A percentile compares a stretch with the other conserved stretches of the same genome.
Conservation (phyloP, 306 rosid species). For the Hippophae rhamnoides region DNA sequence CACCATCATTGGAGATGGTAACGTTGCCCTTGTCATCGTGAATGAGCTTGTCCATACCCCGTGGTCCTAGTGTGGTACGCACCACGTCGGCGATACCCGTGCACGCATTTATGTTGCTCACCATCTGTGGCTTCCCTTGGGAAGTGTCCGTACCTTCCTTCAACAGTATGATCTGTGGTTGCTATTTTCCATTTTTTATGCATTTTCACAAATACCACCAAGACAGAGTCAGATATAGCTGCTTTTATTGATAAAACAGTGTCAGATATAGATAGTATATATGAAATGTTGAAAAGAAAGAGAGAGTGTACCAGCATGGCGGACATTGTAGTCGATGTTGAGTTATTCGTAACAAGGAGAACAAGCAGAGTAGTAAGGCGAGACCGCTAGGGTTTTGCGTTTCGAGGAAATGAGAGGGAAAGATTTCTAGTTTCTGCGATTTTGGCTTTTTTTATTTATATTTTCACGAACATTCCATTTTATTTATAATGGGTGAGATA, state of each 20-base stretch:
- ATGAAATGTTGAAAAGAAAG: neutral
- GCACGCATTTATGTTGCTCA: conserved; percentile 96
- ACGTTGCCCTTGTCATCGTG: conserved; percentile 83
- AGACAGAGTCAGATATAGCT: conserved; percentile 4
- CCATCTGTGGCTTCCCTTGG: conserved; percentile 85
- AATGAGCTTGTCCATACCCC: conserved; percentile 98
- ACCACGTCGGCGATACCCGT: conserved; percentile 91
- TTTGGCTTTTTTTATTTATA: neutral
- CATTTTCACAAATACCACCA: conserved; percentile 23
- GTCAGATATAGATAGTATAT: conserved; percentile 1
- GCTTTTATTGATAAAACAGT: neutral
- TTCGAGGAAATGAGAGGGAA: too few species aligned
- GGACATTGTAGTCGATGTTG: conserved; percentile 52
- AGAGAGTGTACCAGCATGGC: conserved; percentile 63
- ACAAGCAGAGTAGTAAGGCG: neutral
- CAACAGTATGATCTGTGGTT: conserved; percentile 93
- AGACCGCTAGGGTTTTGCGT: conserved; percentile 38
- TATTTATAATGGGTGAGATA: too few species aligned
- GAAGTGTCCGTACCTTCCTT: conserved; percentile 98
- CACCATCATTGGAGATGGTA: conserved; percentile 96
- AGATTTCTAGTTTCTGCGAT: neutral
- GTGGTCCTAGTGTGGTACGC: conserved; percentile 80
- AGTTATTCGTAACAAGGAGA: neutral
- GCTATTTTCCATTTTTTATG: conserved; percentile 38
- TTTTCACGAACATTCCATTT: too few species aligned